Conservation (phyloP, 2,329 filamentous ascomycete genomes). For the Orbilia brochopaga region DNA sequence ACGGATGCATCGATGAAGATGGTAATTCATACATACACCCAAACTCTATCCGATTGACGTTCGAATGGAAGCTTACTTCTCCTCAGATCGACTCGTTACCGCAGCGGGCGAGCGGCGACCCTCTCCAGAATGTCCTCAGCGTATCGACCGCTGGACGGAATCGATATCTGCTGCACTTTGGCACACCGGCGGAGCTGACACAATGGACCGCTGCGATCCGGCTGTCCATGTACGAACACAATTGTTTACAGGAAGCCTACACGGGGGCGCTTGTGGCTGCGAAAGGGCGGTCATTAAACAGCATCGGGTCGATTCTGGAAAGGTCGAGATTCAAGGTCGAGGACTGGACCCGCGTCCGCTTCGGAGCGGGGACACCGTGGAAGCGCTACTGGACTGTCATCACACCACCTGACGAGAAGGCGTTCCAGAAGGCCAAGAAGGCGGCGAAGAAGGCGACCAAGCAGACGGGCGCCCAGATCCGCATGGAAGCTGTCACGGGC, state of each 20-base stretch:
- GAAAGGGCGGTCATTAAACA: conserved; percentile 87
- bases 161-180: conserved; percentile 93
- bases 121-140: conserved; percentile 91
- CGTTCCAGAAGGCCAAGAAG: conserved; percentile 82
- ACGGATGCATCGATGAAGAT: conserved; percentile 98
- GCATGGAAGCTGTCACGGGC: conserved; percentile 73
- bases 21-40: conserved; percentile 64
- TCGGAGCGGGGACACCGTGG: conserved; percentile 95
- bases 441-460: conserved; percentile 75
- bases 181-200: conserved; percentile 86
- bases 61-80: not conserved
- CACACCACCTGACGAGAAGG: conserved; percentile 89
- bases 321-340: conserved; percentile 76
- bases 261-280: conserved; percentile 94
- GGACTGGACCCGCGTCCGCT: conserved; percentile 93
- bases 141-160: conserved; percentile 95
- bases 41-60: conserved; percentile 5
- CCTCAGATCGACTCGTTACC: conserved; percentile 83
- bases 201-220: conserved; percentile 97
- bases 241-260: conserved; percentile 92
- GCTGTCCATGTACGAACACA: conserved; percentile 91
- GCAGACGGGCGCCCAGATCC: conserved; percentile 78
- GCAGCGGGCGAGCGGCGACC: conserved; percentile 76
- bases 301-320: conserved; percentile 87
- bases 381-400: conserved; percentile 96